phyloP scores from a whole-genome alignment of 371 early-diverging fungal species.

The Sanchytrium tribonematis region DNA sequence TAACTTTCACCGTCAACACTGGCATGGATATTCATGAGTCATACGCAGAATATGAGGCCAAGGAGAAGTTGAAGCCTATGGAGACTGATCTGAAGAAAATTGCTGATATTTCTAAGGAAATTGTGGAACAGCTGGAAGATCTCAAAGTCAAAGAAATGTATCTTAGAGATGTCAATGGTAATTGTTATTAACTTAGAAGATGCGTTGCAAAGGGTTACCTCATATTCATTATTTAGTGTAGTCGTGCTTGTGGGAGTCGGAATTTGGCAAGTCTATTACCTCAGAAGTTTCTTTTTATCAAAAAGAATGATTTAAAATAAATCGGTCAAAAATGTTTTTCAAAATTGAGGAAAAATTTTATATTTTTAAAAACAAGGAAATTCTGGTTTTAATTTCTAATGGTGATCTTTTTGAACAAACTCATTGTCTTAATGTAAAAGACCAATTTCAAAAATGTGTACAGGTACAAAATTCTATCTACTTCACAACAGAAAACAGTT shows the following conservation, averaged over 20 bases:
- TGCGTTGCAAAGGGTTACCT: conserved; percentile 20
- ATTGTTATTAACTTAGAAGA: conserved; percentile 4
- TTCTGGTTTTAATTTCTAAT: neutral
- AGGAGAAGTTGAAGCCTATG: conserved; percentile 55
- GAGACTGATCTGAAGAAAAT: conserved; percentile 53
- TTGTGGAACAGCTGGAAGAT: conserved; percentile 46
- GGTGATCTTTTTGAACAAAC: no score
- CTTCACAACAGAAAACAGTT: no score
- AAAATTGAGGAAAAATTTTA: neutral
- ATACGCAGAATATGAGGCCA: conserved; percentile 25
- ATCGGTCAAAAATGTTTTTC: neutral
- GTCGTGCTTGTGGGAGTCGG: conserved; percentile 32
- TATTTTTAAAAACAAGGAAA: neutral
- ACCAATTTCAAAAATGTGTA: no score
- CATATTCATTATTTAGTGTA: conserved; percentile 38
- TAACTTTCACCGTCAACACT: conserved; percentile 34
- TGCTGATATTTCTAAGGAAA: conserved; percentile 38
- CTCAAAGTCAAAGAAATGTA: conserved; percentile 40
- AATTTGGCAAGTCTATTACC: conserved; percentile 48
- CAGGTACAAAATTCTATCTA: no score
- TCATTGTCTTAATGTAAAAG: no score
- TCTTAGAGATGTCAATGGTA: conserved; percentile 68
- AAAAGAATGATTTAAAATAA: conserved; percentile 41
- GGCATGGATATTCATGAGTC: conserved; percentile 26
- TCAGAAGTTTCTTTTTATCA: conserved; percentile 50